phyloP scores from a whole-genome alignment of 1,139 yeast genomes.

The Candida sanyaensis region DNA sequence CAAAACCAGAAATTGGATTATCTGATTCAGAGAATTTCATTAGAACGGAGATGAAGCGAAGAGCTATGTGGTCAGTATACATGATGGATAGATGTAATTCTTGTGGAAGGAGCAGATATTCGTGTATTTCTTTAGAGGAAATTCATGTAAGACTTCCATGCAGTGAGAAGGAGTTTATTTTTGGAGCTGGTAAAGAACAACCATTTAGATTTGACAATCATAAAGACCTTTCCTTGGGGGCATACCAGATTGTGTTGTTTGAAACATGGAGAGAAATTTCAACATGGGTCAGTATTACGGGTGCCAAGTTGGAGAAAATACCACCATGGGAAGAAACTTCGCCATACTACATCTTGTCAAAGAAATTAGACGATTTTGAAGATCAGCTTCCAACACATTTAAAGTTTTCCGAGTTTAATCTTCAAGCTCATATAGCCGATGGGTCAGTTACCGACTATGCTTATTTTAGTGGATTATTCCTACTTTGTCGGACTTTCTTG shows the following conservation, averaged over 20 bases:
- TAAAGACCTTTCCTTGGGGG: conserved; percentile 21
- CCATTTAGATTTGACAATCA: conserved; percentile 14
- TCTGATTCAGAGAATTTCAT: conserved; percentile 18
- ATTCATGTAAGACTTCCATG: conserved; percentile 25
- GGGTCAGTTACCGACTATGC: conserved; percentile 37
- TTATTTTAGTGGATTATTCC: conserved; percentile 35
- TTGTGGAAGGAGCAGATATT: conserved; percentile 34
- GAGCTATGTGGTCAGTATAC: conserved; percentile 42
- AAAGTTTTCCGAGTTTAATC: conserved; percentile 25
- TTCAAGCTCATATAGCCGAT: conserved; percentile 32
- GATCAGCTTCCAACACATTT: conserved; percentile 24
- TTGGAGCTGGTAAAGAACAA: conserved; percentile 20
- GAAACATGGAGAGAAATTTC: conserved; percentile 36
- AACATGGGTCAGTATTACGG: conserved; percentile 35
- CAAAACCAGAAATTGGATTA: conserved; percentile 11
- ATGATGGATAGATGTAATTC: conserved; percentile 46
- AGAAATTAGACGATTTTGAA: conserved; percentile 22
- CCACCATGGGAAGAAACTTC: conserved; percentile 31
- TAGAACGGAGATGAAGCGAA: conserved; percentile 29
- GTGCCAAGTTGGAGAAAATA: conserved; percentile 26
- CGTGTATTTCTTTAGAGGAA: conserved; percentile 30
- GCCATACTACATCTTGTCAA: conserved; percentile 22
- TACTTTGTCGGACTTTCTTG: conserved; percentile 32
- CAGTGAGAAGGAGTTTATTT: conserved; percentile 24
- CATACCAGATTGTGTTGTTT: conserved; percentile 28